Percentiles rank a stretch among this genome's conserved stretches.
Evolutionary conservation across 257 asterid genomes (phyloP).

Genomic region (Striga asiatica): DNA sequence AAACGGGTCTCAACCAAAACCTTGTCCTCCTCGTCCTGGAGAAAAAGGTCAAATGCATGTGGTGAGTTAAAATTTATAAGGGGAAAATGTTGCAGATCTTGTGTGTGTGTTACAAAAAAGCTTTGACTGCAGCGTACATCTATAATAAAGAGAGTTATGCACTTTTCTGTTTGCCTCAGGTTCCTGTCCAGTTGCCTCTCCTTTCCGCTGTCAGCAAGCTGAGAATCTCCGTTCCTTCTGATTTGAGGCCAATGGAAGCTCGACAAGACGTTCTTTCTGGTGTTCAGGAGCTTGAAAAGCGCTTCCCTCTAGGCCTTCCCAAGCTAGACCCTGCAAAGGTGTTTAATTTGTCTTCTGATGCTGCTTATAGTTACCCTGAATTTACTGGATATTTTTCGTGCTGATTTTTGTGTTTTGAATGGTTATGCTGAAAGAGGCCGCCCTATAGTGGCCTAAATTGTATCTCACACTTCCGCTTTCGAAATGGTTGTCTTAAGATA

Average conservation of each 20-base stretch:
- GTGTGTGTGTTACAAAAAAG: constrained; percentile 6
- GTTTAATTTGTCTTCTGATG: constrained; percentile 15
- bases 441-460: neutral
- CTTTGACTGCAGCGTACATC: neutral
- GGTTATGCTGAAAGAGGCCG: neutral
- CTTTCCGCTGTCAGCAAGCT: constrained; percentile 84
- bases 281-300: constrained; percentile 76
- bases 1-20: constrained; percentile 76
- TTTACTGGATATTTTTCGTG: constrained; percentile 1
- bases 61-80: constrained; percentile 37
- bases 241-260: constrained; percentile 86
- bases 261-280: constrained; percentile 81
- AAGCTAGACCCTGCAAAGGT: constrained; percentile 91
- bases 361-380: constrained; percentile 11
- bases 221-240: constrained; percentile 72
- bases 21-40: constrained; percentile 82
- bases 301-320: constrained; percentile 86
- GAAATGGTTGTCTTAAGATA: neutral
- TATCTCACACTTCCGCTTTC: neutral
- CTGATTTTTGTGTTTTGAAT: no score
- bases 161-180: constrained; percentile 35
- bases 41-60: constrained; percentile 99
- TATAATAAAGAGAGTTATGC: constrained; percentile 1
- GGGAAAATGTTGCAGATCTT: neutral
- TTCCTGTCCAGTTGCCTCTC: constrained; percentile 89